Evolutionary conservation across 805 yeast species (phyloP), one percentile per base, ranked within the genome.

Genomic region (Monosporozyma yasuniensis): DNA sequence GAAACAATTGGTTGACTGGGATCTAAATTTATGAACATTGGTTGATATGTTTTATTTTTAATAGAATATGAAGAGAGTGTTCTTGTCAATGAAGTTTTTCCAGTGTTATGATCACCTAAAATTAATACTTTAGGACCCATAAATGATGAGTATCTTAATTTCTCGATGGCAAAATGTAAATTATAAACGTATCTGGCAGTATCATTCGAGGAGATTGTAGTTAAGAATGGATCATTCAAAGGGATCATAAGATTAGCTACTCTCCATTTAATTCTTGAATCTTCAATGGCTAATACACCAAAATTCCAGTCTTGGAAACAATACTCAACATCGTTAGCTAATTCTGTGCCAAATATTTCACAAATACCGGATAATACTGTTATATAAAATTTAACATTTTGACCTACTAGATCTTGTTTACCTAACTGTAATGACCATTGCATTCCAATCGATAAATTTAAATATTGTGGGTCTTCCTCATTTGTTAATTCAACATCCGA

Each of bases 311-410:
- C 83, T 23, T 69, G 65, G 59, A 86, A 81, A 3, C 67, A 61
- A 58, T 80, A 83, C 21, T 80, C 85, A 0, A 75, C 72, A 51
- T 84, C 87, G 42, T 75, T 71, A 2, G 96, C 86, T 22, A 93
- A 75, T 64, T 93, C 99, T 2, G 96, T 87, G 22, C 99, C 99
- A 66, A 84, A 87, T 9, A 89, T 77, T 68, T 93, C 99, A 1
- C 87, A 96, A 2, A 81, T 74, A 3, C 99, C 99, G 11, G 69
- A 58, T n/a, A 66, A 58, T 10, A 70, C 67, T 35, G 68, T 63
- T 14, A 74, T 60, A 4, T 67, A 61, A 46, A 75, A 45, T 50
- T 56, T 60, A 22, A 39, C 34, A 32, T 39, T 42, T 37, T 42
- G 43, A 23, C 44, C 44, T 14, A 42, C 23, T 9, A 38, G 28